Evolutionary conservation across 169 alveolate species (phyloP), one percentile per base, ranked within the genome.

Genomic region (Plasmodium cynomolgi): DNA sequence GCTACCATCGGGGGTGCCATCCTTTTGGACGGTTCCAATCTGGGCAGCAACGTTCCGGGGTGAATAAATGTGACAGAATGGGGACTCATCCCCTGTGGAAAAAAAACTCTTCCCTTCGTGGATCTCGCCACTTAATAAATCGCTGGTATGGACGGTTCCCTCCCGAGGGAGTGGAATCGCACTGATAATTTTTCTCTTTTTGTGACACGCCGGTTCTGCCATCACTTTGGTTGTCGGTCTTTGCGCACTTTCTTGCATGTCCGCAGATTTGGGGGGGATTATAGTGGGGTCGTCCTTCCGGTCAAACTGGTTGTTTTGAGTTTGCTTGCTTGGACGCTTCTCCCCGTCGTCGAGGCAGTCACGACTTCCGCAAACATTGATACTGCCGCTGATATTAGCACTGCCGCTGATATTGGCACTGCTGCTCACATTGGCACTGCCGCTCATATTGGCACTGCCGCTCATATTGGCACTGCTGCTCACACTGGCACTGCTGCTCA

Each of bases 121-220:
- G 39, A 68, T 68, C 37, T 68, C 41, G 41, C 77, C 37, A 68
- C 77, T 68, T 68, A 9, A 23, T 26, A 29, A 23, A 68, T 68
- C 39, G n/a, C 77, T 68, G 6, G 39, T 68, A 26, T 20, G 31
- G 1, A 29, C n/a, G n/a, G 7, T 8, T 68, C 15, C 77, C 37
- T 68, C 37, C 77, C 1, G 77, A 26, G 17, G 15, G 37, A 13
- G 77, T 33, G 77, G 34, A 7, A 68, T 9, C n/a, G n/a, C 58
- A n/a, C 15, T 33, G n/a, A 17, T 23, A 26, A 81, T 50, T 81
- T 47, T 81, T 29, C 86, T 81, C 62, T 81, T 81, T 26, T 81
- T 81, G 41, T 47, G 62, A 34, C 26, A 47, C 71, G 86, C 41
- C 72, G 34, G 13, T 81, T 81, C 86, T 81, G 20, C 72, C 86